Base-by-base conservation (phyloP, 306 rosid genomes). In the Sphenostylis stenocarpa region DNA sequence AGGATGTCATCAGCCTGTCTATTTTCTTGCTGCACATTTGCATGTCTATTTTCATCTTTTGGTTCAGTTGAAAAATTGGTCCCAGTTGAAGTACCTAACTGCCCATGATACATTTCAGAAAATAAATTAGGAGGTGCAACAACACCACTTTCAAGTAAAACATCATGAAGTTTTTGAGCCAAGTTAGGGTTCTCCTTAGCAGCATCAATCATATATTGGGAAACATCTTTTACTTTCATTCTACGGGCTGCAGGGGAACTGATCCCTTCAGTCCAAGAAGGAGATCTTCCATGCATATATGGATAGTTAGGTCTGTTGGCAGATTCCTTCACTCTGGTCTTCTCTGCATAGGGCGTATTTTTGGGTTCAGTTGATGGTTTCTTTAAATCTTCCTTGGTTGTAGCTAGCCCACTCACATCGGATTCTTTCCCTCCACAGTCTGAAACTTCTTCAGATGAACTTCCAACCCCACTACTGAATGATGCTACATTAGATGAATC, bases 231-330 rank as follows among this genome's bases (percentile, higher is more conserved):
- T 76, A 91, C 98, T 81, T 92, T 92, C 97, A 74, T 89, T 86
- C 91, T 86, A 33, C 83, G 92, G 62, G 76, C 97, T 3, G 96
- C 99, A 70, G 99, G 99, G 53, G 98, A 92, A 78, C 94, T 91
- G 62, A 92, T 87, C 69, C 99, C 99, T 87, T 96, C 98, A 31
- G 98, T 96, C 99, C 99, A 96, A 72, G 99, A 89, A 79, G 99
- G 98, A 70, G 96, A 92, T 86, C 98, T 91, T 63, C 91, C 86
- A 77, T 91, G 98, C 41, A 19, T 17, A 71, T 78, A 80, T 16
- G 94, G 84, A 88, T 88, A 86, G 85, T 52, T 92, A 64, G 87
- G 85, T 77, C 87, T 82, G 70, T 82, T 78, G 23, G 89, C 74
- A 81, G 82, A 66, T 57, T 89, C 99, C 39, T 44, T 73, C 44